phyloP scores from a whole-genome alignment of 768 basidiomycete genomes.

The Rhodocollybia butyracea region DNA sequence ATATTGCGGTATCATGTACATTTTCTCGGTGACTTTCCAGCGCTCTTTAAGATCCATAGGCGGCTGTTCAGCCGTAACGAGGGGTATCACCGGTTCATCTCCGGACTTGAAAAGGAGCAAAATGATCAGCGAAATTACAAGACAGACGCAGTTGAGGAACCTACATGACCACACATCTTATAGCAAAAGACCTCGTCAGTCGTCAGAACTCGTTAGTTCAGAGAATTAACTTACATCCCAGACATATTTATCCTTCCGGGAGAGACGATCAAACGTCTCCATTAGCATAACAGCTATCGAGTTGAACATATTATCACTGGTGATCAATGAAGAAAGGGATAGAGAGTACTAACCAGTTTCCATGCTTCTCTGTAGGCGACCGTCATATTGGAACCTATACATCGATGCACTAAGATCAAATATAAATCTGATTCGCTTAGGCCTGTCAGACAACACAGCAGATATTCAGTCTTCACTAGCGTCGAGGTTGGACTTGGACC shows the following conservation, averaged over 20 bases:
- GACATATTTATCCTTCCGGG: constrained; percentile 67
- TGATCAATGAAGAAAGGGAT: neutral
- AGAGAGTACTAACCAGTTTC: constrained; percentile 49
- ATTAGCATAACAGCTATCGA: constrained; percentile 67
- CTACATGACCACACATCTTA: constrained; percentile 69
- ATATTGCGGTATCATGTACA: constrained; percentile 66
- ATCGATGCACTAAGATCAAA: constrained; percentile 73
- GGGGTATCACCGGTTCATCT: constrained; percentile 52
- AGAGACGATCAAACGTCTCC: constrained; percentile 64
- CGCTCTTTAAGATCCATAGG: constrained; percentile 53
- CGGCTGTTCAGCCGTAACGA: constrained; percentile 48
- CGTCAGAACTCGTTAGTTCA: no score
- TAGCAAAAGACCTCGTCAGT: constrained; percentile 7
- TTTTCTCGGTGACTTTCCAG: constrained; percentile 69
- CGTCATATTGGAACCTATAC: constrained; percentile 76
- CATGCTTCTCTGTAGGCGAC: constrained; percentile 57
- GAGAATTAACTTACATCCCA: constrained; percentile 68
- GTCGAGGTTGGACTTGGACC: neutral
- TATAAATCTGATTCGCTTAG: constrained; percentile 65
- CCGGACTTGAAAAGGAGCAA: constrained; percentile 50
- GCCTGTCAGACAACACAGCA: constrained; percentile 31
- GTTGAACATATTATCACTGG: neutral
- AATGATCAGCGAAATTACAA: neutral
- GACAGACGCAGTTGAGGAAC: constrained; percentile 15
- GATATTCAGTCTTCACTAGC: neutral